These are phyloP conservation scores for Trametes gibbosa DNA, from an alignment of 768 basidiomycete species.

Conservation along the genomic window DNA sequence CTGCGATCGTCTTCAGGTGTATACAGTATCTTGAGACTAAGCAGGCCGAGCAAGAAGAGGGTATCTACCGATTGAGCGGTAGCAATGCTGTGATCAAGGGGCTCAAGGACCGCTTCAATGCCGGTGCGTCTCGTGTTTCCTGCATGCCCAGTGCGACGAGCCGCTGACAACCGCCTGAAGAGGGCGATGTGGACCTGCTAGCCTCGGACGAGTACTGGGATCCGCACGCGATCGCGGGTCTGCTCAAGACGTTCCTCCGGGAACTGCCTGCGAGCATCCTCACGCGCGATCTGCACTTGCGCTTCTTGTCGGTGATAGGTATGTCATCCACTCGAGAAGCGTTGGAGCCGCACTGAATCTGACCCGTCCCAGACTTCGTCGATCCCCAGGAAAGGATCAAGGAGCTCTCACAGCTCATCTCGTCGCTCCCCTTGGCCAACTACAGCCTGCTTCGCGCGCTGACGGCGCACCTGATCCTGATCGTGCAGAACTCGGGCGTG, in stretches of 20 bases:
- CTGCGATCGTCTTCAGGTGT: conserved; percentile 91
- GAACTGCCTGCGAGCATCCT: conserved; percentile 92
- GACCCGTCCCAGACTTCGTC: conserved; percentile 64
- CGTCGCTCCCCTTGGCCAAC: conserved; percentile 85
- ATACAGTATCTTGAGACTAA: conserved; percentile 95
- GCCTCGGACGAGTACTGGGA: conserved; percentile 93
- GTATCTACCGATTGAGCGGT: conserved; percentile 93
- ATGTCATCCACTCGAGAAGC: conserved; percentile 30
- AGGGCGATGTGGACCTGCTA: conserved; percentile 94
- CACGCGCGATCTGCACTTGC: conserved; percentile 86
- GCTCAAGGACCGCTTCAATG: conserved; percentile 90
- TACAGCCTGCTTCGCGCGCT: conserved; percentile 93
- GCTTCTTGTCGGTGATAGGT: conserved; percentile 94
- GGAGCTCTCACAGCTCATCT: conserved; percentile 84
- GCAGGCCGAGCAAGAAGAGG: conserved; percentile 94
- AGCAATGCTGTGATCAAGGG: conserved; percentile 94
- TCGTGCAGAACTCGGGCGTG: conserved; percentile 83
- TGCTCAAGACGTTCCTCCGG: conserved; percentile 90
- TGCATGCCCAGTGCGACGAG: not conserved
- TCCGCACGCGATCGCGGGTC: conserved; percentile 93
- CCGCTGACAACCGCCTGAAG: conserved; percentile 37
- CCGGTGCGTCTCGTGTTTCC: conserved; percentile 47
- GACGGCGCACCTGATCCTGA: conserved; percentile 90
- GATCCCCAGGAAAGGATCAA: conserved; percentile 84
- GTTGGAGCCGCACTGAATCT: conserved; percentile 5